Conservation (phyloP, 2,329 filamentous ascomycete species). For the Alternaria triticina region DNA sequence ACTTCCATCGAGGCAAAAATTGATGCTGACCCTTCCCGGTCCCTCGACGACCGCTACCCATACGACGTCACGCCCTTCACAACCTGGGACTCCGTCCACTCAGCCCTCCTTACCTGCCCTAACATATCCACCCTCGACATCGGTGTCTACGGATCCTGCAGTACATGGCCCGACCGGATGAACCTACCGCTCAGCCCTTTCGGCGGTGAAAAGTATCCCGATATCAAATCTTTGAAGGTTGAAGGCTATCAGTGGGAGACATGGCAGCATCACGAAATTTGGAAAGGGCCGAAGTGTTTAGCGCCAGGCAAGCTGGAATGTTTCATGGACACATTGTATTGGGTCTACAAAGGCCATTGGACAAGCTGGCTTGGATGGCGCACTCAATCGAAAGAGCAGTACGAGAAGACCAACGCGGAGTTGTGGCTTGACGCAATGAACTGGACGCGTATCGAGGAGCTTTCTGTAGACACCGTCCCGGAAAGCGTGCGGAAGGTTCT, state of each 20-base stretch:
- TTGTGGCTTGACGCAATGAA: conserved; percentile 24
- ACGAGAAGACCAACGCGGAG: conserved; percentile 12
- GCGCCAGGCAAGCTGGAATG: neutral
- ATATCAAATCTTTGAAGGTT: conserved; percentile 10
- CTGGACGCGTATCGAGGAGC: conserved; percentile 13
- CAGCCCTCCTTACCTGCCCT: conserved; percentile 13
- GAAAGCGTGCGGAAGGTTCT: neutral
- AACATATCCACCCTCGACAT: conserved; percentile 21
- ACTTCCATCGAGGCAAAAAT: conserved; percentile 2
- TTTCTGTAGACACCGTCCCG: neutral
- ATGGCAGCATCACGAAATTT: neutral
- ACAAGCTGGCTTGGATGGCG: neutral
- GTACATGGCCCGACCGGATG: conserved; percentile 1
- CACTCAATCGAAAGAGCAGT: neutral
- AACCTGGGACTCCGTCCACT: conserved; percentile 11
- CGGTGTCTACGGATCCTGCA: conserved; percentile 8
- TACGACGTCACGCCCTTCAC: neutral
- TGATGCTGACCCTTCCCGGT: neutral
- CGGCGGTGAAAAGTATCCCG: conserved; percentile 17
- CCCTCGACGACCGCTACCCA: neutral
- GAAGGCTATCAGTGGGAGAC: conserved; percentile 14
- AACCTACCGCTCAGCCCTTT: conserved; percentile 15
- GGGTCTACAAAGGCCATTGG: neutral
- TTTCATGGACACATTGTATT: neutral
- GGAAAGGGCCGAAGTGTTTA: neutral